Percentiles rank a stretch among this genome's conserved stretches.
Conservation (phyloP, 352 stramenopile genomes). For the Phytophthora pseudosyringae region DNA sequence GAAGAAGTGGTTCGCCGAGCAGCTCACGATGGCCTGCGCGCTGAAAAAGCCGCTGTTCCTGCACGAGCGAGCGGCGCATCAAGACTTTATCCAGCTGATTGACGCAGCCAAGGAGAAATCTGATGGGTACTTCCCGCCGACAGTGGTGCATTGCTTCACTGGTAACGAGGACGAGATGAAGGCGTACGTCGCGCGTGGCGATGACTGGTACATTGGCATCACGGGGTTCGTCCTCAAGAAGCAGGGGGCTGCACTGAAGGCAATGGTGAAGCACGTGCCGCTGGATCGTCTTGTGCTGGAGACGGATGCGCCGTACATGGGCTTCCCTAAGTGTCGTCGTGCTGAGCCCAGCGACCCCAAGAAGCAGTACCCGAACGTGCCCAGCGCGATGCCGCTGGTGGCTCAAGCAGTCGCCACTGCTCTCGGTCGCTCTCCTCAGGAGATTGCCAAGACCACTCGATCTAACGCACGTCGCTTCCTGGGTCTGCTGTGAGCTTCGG, state of each 20-base stretch:
- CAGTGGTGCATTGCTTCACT: constrained; percentile 94
- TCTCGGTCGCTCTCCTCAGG: constrained; percentile 48
- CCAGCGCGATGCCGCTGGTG: constrained; percentile 65
- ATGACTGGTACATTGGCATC: constrained; percentile 91
- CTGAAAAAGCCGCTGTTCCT: constrained; percentile 85
- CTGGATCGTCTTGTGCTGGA: constrained; percentile 90
- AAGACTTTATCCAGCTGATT: constrained; percentile 78
- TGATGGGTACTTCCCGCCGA: constrained; percentile 51
- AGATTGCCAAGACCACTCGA: constrained; percentile 67
- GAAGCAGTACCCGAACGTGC: constrained; percentile 84
- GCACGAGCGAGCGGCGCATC: constrained; percentile 80
- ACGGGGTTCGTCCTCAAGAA: constrained; percentile 92
- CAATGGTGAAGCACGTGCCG: constrained; percentile 67
- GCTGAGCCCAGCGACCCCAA: constrained; percentile 48
- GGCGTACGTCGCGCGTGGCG: constrained; percentile 65
- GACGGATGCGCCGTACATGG: constrained; percentile 94
- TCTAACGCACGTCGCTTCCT: constrained; percentile 81
- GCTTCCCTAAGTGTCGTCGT: constrained; percentile 69
- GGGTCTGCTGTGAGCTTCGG: too few relatives aligned
- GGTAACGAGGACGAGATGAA: constrained; percentile 72
- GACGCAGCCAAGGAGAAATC: constrained; percentile 49
- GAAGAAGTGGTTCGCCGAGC: constrained; percentile 68
- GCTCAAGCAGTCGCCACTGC: constrained; percentile 62
- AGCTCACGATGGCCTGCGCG: constrained; percentile 68
- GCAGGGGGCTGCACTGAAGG: constrained; percentile 55